A percentile compares a stretch with the other conserved stretches of the same genome.
These are phyloP conservation scores for Lachancea fermentati DNA, from an alignment of 805 yeast genomes.

Conservation along the genomic window DNA sequence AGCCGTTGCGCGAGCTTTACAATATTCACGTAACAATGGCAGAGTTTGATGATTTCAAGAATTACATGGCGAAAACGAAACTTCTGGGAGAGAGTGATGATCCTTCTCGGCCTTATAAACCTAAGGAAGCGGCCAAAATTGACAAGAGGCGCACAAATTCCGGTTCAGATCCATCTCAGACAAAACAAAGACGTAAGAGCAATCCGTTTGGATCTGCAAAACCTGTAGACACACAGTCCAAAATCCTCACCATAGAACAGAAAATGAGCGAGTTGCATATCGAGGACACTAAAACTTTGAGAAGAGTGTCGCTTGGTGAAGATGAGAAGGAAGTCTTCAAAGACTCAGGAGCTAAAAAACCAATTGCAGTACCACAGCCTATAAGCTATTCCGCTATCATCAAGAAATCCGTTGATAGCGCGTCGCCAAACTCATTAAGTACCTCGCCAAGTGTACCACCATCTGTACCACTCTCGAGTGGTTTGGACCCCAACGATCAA, in stretches of 20 bases:
- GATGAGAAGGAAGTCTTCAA: slow-evolving; percentile 1
- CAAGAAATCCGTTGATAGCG: slow-evolving; percentile 23
- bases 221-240: slow-evolving; percentile 73
- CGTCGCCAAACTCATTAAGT: slow-evolving; percentile 3
- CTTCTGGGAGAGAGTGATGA: slow-evolving; percentile 24
- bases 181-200: slow-evolving; percentile 35
- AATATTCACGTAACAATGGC: slow-evolving; percentile 34
- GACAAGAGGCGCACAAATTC: slow-evolving; percentile 2
- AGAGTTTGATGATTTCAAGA: slow-evolving; percentile 35
- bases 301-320: slow-evolving; percentile 22
- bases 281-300: slow-evolving; percentile 38
- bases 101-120: slow-evolving; percentile 20
- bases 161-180: slow-evolving; percentile 16
- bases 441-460: not conserved
- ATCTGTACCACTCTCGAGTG: not conserved
- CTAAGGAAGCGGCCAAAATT: slow-evolving; percentile 11
- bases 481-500: not conserved
- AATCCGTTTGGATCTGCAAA: slow-evolving; percentile 83
- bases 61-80: slow-evolving; percentile 27
- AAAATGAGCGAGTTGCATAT: slow-evolving; percentile 38
- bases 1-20: slow-evolving; percentile 33
- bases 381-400: slow-evolving; percentile 26
- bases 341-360: not conserved
- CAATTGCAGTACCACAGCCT: slow-evolving; percentile 12
- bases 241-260: slow-evolving; percentile 57